phyloP scores from a whole-genome alignment of 768 basidiomycete genomes.

The Mycena polygramma region DNA sequence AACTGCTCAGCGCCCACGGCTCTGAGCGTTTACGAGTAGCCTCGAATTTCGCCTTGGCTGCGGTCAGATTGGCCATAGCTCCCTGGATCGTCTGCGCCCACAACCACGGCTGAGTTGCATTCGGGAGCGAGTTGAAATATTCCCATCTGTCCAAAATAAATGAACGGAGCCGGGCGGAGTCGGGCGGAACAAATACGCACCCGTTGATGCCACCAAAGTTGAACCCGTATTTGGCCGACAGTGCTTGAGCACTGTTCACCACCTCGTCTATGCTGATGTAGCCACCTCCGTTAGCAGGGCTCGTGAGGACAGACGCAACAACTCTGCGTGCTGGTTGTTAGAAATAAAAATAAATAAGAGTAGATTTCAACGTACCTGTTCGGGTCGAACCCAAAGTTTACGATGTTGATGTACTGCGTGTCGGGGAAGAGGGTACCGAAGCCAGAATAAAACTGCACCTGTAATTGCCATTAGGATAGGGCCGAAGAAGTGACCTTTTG shows the following conservation, averaged over 20 bases:
- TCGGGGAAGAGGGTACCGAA: conserved; percentile 41
- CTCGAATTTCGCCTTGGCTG: conserved; percentile 15
- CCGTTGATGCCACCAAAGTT: conserved; percentile 43
- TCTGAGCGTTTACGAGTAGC: conserved; percentile 18
- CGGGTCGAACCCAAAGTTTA: conserved; percentile 37
- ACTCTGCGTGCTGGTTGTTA: conserved; percentile 12
- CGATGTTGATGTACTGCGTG: conserved; percentile 40
- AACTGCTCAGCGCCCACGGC: conserved; percentile 18
- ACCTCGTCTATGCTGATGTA: conserved; percentile 35
- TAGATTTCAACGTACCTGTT: conserved; percentile 11
- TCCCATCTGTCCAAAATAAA: conserved; percentile 34
- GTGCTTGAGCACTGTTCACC: conserved; percentile 33
- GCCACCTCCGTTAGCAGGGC: conserved; percentile 39
- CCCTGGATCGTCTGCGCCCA: conserved; percentile 37
- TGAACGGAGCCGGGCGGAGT: neutral
- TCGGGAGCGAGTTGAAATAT: conserved; percentile 44
- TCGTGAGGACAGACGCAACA: conserved; percentile 41
- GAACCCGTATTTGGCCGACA: conserved; percentile 39
- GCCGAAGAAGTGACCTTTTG: too few relatives aligned
- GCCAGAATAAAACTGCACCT: conserved; percentile 43
- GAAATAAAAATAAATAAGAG: neutral
- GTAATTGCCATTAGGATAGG: too few relatives aligned
- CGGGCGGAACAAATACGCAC: conserved; percentile 7
- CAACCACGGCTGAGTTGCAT: conserved; percentile 32
- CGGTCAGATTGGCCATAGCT: conserved; percentile 18